Percentiles rank a stretch among this genome's conserved stretches.
phyloP scores from a whole-genome alignment of 768 basidiomycete species.

The Tephrocybe sp. region DNA sequence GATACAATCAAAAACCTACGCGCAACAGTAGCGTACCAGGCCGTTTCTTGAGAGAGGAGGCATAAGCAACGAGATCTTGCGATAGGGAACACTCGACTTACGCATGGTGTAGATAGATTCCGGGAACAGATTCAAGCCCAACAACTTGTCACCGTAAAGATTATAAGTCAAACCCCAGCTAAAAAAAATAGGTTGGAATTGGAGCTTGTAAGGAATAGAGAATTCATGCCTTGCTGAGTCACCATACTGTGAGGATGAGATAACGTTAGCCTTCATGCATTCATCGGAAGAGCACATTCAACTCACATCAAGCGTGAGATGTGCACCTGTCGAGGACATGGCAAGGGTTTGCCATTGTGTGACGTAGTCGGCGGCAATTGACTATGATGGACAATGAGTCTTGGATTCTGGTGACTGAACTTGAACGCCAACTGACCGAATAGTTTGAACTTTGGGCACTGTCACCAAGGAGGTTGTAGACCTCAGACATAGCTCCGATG shows the following conservation, averaged over 20 bases:
- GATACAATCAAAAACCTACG: conserved; percentile 25
- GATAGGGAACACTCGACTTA: conserved; percentile 20
- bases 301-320: conserved; percentile 52
- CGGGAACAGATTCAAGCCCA: conserved; percentile 55
- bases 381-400: conserved; percentile 27
- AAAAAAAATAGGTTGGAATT: not conserved
- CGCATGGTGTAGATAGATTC: conserved; percentile 44
- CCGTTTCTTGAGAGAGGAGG: conserved; percentile 33
- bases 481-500: conserved; percentile 61
- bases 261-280: not conserved
- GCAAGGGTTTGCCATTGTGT: conserved; percentile 53
- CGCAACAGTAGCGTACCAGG: conserved; percentile 48
- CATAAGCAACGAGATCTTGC: not conserved
- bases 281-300: not conserved
- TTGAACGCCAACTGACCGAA: conserved; percentile 27
- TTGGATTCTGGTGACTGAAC: not conserved
- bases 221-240: conserved; percentile 37
- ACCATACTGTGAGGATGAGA: conserved; percentile 40
- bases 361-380: conserved; percentile 52
- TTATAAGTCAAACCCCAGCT: conserved; percentile 67
- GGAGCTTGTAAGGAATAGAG: conserved; percentile 11
- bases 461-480: conserved; percentile 42
- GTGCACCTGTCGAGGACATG: conserved; percentile 45
- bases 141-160: conserved; percentile 56
- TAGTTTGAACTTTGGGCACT: conserved; percentile 36